Conservation (phyloP, 805 yeast species). For the Cyberlindnera lachancei region DNA sequence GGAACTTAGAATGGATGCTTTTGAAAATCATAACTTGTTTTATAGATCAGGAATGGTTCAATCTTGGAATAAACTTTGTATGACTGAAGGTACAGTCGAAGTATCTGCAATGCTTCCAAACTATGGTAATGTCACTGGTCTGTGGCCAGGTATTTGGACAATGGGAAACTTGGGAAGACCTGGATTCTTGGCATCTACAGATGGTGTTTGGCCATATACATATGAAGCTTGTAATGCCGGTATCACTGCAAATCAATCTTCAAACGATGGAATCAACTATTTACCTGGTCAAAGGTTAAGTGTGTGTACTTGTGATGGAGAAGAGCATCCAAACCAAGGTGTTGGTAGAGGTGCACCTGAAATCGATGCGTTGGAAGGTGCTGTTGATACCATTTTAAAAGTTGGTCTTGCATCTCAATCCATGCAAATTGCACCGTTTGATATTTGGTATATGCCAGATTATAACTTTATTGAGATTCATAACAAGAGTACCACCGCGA, state of each 20-base stretch:
- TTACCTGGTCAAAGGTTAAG: conserved; percentile 78
- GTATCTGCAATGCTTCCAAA: conserved; percentile 75
- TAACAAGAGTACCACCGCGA: conserved; percentile 60
- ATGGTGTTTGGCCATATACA: conserved; percentile 93
- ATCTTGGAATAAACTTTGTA: conserved; percentile 87
- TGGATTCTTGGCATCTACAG: conserved; percentile 79
- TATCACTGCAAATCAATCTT: conserved; percentile 87
- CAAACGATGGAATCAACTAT: conserved; percentile 81
- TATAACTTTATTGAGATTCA: conserved; percentile 70
- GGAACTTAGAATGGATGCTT: conserved; percentile 70
- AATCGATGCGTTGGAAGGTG: conserved; percentile 87
- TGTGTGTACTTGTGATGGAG: conserved; percentile 73
- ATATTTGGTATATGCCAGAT: conserved; percentile 91
- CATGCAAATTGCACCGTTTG: conserved; percentile 86
- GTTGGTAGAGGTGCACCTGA: conserved; percentile 93
- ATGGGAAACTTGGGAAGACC: conserved; percentile 92
- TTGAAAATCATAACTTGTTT: conserved; percentile 63
- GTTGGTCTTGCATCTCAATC: conserved; percentile 80
- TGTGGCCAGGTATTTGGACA: conserved; percentile 97
- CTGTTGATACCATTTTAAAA: conserved; percentile 43
- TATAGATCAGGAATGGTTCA: conserved; percentile 92
- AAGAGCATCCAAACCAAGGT: conserved; percentile 84
- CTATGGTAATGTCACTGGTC: conserved; percentile 67
- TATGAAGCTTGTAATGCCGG: conserved; percentile 89
- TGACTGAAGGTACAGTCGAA: conserved; percentile 76